A percentile compares a stretch with the other conserved stretches of the same genome.
phyloP scores from a whole-genome alignment of 768 basidiomycete species.

The Leccinum pellstonianum region DNA sequence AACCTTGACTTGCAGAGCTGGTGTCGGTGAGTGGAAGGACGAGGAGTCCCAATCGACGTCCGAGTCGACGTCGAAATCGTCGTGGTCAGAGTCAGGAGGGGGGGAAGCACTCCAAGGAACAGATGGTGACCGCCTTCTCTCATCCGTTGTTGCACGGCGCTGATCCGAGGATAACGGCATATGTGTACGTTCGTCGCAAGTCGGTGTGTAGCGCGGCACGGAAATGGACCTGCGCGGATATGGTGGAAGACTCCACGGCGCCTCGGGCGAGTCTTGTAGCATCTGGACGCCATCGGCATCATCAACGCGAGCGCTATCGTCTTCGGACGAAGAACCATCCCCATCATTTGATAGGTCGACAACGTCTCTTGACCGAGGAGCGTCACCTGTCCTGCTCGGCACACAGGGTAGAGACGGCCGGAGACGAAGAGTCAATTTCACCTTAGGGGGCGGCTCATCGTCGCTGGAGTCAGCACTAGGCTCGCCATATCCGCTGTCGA shows the following conservation, averaged over 20 bases:
- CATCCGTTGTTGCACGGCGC: slow-evolving; percentile 18
- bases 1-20: slow-evolving; percentile 20
- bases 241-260: slow-evolving; percentile 51
- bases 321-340: slow-evolving; percentile 38
- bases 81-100: slow-evolving; percentile 61
- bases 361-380: slow-evolving; percentile 24
- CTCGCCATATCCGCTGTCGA: slow-evolving; percentile 30
- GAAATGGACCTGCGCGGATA: slow-evolving; percentile 59
- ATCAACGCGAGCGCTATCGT: slow-evolving; percentile 27
- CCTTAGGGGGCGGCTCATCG: slow-evolving; percentile 50
- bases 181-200: slow-evolving; percentile 36
- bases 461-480: slow-evolving; percentile 28
- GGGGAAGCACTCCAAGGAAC: slow-evolving; percentile 61
- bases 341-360: slow-evolving; percentile 45
- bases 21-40: slow-evolving; percentile 23
- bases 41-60: slow-evolving; percentile 65
- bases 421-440: slow-evolving; percentile 68
- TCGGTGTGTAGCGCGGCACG: slow-evolving; percentile 55
- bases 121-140: slow-evolving; percentile 57
- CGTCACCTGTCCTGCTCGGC: slow-evolving; percentile 9
- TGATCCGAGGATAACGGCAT: slow-evolving; percentile 28
- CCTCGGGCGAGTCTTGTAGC: slow-evolving; percentile 28
- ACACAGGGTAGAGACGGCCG: slow-evolving; percentile 38
- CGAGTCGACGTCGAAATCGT: slow-evolving; percentile 51
- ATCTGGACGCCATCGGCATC: slow-evolving; percentile 23